Base-by-base conservation (phyloP, 2,329 filamentous ascomycete genomes). In the Aspergillus phoenicis region DNA sequence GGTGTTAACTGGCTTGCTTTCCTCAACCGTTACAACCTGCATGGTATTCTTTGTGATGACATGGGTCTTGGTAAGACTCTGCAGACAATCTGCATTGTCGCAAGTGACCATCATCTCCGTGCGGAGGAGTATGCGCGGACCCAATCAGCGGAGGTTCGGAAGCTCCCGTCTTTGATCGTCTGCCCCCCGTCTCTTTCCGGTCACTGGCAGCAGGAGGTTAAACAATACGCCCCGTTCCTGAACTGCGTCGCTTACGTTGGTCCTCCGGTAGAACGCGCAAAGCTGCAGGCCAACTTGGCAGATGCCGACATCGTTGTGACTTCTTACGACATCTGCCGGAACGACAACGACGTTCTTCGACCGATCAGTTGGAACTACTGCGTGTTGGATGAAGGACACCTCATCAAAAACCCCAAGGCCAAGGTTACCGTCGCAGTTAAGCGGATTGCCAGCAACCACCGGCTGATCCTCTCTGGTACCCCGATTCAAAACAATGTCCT, bases 1-100 rank as follows among this genome's bases (percentile, higher is more conserved):
- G 95, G 95, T 74, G 94, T 99, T 73, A 99, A 99, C 74, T 99
- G 95, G 95, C 86, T 99, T 55, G 89, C 96, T 59, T 99, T 99
- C 80, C 88, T 99, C 68, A 99, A 99, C 75, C 93, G 93, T 60
- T 99, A 98, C 74, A 94, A 99, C 71, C 86, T 99, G 1, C 96
- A 99, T 70, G 95, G 95, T 52, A 97, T 99, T 76, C 91, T 99
- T 62, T 99, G 95, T 74, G 95, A 99, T 72, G 95, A 99, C 75
- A 99, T 99, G 95, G 95, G 95, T 71, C 89, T 99, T 28, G 95
- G 95, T 53, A 99, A 99, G 81, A 99, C 95, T 1, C 81, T 99
- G 10, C 95, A 99, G 76, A 99, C 96, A 0, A 86, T 99, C 22
- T 99, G 95, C 77, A 99, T 99, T 71, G 93, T 99, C 47, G 94